phyloP scores from a whole-genome alignment of 495 filamentous ascomycete genomes.

The Penicillium atrosanguineum region DNA sequence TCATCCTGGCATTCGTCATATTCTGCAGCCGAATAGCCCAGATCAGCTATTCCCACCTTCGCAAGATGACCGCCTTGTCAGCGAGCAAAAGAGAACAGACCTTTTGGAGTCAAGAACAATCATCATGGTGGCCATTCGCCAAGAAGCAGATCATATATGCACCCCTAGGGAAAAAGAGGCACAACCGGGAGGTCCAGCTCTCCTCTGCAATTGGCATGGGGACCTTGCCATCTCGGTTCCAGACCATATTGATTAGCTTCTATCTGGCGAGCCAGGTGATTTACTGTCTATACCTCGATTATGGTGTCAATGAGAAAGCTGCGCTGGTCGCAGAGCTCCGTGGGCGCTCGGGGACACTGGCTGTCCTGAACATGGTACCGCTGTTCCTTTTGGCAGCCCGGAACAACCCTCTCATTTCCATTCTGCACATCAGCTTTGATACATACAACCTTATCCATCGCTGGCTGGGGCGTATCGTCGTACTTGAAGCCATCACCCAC shows the following conservation, averaged over 20 bases:
- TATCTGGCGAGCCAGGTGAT: conserved; percentile 76
- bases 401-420: conserved; percentile 86
- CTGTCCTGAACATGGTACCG: conserved; percentile 87
- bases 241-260: conserved; percentile 67
- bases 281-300: conserved; percentile 75
- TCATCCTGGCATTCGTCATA: conserved; percentile 47
- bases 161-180: conserved; percentile 76
- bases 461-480: conserved; percentile 89
- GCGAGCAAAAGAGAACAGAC: conserved; percentile 46
- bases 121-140: conserved; percentile 64
- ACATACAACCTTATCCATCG: conserved; percentile 94
- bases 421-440: conserved; percentile 89
- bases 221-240: conserved; percentile 82
- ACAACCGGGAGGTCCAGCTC: conserved; percentile 87
- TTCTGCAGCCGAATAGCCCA: conserved; percentile 58
- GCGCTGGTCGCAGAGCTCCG: conserved; percentile 66
- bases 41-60: conserved; percentile 63
- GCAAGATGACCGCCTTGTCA: conserved; percentile 66
- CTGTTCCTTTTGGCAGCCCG: conserved; percentile 83
- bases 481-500: conserved; percentile 73
- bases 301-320: conserved; percentile 47
- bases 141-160: conserved; percentile 83
- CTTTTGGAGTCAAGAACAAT: conserved; percentile 64
- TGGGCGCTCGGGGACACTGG: conserved; percentile 79
- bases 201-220: conserved; percentile 83